Evolutionary conservation across 129 eudicot genomes (phyloP).

Genomic region (Cynara cardunculus): DNA sequence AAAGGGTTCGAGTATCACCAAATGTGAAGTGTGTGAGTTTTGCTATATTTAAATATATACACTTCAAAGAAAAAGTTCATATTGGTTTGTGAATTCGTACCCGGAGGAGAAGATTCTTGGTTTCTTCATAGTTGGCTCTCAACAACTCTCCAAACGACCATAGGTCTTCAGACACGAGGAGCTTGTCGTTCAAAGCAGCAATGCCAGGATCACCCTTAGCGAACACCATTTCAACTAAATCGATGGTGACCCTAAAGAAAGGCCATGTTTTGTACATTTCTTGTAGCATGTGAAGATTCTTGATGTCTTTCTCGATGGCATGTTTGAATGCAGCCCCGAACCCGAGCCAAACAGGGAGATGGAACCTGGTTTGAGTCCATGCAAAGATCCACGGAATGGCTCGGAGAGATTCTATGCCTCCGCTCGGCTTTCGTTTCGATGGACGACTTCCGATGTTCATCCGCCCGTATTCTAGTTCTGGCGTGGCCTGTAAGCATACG

Average conservation of each 20-base stretch:
- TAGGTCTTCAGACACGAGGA: conserved; percentile 78
- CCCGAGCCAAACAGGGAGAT: conserved; percentile 99
- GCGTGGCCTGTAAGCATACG: conserved; percentile 68
- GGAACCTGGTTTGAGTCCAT: conserved; percentile 97
- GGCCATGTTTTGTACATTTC: conserved; percentile 97
- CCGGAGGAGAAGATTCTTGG: conserved; percentile 73
- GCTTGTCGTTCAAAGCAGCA: conserved; percentile 85
- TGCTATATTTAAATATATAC: too few relatives aligned
- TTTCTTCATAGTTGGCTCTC: conserved; percentile 74
- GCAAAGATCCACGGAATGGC: conserved; percentile 99
- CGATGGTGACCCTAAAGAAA: conserved; percentile 95
- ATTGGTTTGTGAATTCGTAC: conserved; percentile 31
- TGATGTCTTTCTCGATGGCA: conserved; percentile 53
- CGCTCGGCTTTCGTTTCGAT: conserved; percentile 91
- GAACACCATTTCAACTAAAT: conserved; percentile 94
- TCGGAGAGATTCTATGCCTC: conserved; percentile 93
- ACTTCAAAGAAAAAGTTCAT: background rate
- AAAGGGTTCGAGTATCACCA: too few relatives aligned
- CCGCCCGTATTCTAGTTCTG: conserved; percentile 92
- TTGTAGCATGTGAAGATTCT: conserved; percentile 75
- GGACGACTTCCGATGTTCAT: conserved; percentile 99
- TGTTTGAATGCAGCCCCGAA: conserved; percentile 91
- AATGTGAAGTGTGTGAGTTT: too few relatives aligned
- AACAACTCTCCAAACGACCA: conserved; percentile 74
- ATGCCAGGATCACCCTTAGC: conserved; percentile 97